phyloP scores from a whole-genome alignment of 768 basidiomycete species.

The Leucocoprinus sp. region DNA sequence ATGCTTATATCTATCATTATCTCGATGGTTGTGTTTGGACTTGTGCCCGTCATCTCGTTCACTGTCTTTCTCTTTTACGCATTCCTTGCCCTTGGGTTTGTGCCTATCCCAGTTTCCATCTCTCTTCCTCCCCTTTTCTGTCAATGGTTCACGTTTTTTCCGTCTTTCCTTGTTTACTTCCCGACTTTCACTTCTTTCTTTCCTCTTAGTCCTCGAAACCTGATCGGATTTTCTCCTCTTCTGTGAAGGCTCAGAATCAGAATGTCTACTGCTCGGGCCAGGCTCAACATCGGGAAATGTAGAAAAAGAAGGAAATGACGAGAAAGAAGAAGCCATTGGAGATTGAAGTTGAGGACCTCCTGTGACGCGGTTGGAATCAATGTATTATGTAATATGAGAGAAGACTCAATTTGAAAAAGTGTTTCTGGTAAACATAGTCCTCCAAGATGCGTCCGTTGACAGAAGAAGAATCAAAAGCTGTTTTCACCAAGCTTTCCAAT shows the following conservation, averaged over 20 bases:
- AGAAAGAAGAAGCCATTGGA: conserved; percentile 44
- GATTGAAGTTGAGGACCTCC: conserved; percentile 22
- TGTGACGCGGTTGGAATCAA: background rate
- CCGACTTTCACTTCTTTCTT: conserved; percentile 15
- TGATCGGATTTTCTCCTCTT: conserved; percentile 12
- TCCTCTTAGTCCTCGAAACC: conserved; percentile 3
- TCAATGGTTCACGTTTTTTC: conserved; percentile 4
- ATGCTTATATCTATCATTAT: conserved; percentile 18
- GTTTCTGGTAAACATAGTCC: background rate
- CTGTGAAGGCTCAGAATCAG: background rate
- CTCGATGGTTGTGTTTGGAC: conserved; percentile 19
- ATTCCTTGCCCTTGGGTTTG: conserved; percentile 11
- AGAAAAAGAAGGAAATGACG: conserved; percentile 55
- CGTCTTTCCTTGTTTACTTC: conserved; percentile 14
- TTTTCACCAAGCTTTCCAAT: conserved; percentile 95
- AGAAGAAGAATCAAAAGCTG: conserved; percentile 92
- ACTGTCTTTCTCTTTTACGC: conserved; percentile 14
- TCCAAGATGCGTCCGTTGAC: conserved; percentile 84
- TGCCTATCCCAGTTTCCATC: conserved; percentile 13
- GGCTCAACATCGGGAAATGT: conserved; percentile 62
- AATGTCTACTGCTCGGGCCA: conserved; percentile 12
- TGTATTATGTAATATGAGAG: conserved; percentile 16
- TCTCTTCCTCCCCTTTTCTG: conserved; percentile 15
- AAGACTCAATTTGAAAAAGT: too few species aligned
- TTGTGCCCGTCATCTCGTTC: conserved; percentile 14